Evolutionary conservation across 1,139 yeast genomes (phyloP).

Genomic region (Blastobotrys buckinghamii): DNA sequence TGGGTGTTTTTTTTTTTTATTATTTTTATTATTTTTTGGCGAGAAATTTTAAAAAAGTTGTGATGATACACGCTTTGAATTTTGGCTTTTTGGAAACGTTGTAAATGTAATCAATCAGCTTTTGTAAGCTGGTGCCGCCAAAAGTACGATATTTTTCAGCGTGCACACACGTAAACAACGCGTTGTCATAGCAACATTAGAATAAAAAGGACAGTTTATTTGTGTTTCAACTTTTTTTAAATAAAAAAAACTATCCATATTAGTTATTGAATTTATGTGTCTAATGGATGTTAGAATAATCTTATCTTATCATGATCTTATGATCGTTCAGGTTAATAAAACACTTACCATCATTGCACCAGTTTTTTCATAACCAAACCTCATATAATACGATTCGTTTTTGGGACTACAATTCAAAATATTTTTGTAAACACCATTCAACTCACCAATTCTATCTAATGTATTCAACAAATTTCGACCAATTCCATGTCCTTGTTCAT

Average conservation of each 20-base stretch:
- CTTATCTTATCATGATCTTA: no score
- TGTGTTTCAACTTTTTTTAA: background rate
- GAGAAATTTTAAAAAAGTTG: no score
- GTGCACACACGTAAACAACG: background rate
- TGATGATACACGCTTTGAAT: no score
- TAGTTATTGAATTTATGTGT: conserved; percentile 1
- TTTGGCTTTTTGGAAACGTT: no score
- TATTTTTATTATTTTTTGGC: no score
- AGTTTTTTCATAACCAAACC: conserved; percentile 52
- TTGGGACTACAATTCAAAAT: conserved; percentile 68
- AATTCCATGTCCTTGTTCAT: conserved; percentile 73
- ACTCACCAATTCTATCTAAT: conserved; percentile 49
- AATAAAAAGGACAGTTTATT: no score
- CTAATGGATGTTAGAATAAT: background rate
- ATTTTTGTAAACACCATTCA: conserved; percentile 61
- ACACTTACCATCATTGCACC: conserved; percentile 24
- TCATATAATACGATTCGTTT: conserved; percentile 66
- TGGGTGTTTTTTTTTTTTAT: no score
- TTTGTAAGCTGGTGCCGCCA: no score
- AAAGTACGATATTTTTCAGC: no score
- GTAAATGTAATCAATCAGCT: no score
- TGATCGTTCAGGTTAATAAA: background rate
- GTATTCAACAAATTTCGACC: conserved; percentile 53
- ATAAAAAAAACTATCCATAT: no score
- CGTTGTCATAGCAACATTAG: background rate